These are phyloP conservation scores for Ganoderma lingzhi DNA, from an alignment of 1,284 basidiomycete genomes.

Conservation along the genomic window DNA sequence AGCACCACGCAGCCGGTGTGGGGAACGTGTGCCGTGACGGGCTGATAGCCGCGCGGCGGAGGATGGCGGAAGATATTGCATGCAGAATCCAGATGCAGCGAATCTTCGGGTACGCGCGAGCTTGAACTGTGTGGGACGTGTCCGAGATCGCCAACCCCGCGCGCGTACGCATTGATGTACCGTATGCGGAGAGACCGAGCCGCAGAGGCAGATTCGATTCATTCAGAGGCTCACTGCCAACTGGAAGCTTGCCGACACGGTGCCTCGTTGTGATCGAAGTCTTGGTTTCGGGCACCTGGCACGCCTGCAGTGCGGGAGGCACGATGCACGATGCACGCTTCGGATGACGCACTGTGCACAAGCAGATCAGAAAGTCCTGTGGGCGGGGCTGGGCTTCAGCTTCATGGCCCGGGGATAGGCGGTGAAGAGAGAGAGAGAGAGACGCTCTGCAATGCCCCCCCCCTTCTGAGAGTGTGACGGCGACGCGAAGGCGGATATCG, in stretches of 20 bases:
- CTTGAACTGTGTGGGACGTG: not conserved
- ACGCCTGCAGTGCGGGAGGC: not conserved
- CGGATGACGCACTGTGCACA: not conserved
- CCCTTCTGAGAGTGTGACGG: constrained; percentile 3
- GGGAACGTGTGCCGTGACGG: constrained; percentile 1
- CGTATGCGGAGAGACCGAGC: not conserved
- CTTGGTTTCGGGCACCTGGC: not conserved
- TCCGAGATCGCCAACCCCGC: not conserved
- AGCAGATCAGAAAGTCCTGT: not conserved
- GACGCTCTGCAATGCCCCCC: not conserved
- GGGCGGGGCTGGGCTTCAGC: not conserved
- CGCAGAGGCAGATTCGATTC: not conserved
- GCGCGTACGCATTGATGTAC: not conserved
- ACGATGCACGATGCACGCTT: constrained; percentile 2
- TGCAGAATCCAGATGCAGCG: not conserved
- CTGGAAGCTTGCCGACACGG: not conserved
- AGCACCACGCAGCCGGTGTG: not conserved
- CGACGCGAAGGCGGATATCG: not conserved
- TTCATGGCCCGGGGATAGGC: not conserved
- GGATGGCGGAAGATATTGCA: not conserved
- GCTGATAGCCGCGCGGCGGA: constrained; percentile 2
- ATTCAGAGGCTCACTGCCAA: not conserved
- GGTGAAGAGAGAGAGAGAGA: not conserved
- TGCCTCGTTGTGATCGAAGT: constrained; percentile 5
- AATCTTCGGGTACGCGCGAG: not conserved